Base-by-base conservation (phyloP, 768 basidiomycete genomes). In the Agaricus blazei region DNA sequence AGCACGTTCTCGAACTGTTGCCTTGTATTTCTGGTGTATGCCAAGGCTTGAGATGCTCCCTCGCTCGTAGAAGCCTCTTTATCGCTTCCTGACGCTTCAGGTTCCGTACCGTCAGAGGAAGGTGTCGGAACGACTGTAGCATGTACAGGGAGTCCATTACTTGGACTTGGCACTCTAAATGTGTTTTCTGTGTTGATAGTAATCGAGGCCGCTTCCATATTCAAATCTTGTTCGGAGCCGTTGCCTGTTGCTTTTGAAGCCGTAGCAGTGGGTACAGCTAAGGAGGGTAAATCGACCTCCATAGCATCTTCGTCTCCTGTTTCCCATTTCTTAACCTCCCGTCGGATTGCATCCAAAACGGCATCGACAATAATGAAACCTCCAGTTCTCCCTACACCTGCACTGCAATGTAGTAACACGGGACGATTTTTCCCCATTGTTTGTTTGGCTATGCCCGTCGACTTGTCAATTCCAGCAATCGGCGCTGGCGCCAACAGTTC, bases 311-410 rank as follows among this genome's bases (percentile, higher is more conserved):
- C 58, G 40, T 37, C 45, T 28, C 34, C 50, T 43, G 51, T 51
- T 59, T 61, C 54, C 42, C 61, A 59, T 8, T 19, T 50, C 47
- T 19, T 56, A 64, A 87, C 62, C 69, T 93, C 88, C 49, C 77
- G 67, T 62, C 81, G 72, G 3, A 93, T 71, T 4, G 82, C 87
- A 64, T 92, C 89, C 52, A 95, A 72, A n/a, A 92, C 75, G 7
- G 91, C 86, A 66, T 93, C 91, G 1, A 96, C 82, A 7, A 90
- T 84, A 64, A 98, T 93, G 68, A 92, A 98, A 26, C 89, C 90
- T 23, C 96, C 96, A 0, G 96, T 98, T 41, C 96, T 80, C 0
- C 96, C 96, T 5, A 97, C 93, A 19, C 96, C 96, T 0, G 96
- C 96, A 29, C 92, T 94, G 65, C 95, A 95, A 67, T 95, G 93